These are phyloP conservation scores for Trichosporon asahii DNA, from an alignment of 1,284 basidiomycete species.

Conservation along the genomic window DNA sequence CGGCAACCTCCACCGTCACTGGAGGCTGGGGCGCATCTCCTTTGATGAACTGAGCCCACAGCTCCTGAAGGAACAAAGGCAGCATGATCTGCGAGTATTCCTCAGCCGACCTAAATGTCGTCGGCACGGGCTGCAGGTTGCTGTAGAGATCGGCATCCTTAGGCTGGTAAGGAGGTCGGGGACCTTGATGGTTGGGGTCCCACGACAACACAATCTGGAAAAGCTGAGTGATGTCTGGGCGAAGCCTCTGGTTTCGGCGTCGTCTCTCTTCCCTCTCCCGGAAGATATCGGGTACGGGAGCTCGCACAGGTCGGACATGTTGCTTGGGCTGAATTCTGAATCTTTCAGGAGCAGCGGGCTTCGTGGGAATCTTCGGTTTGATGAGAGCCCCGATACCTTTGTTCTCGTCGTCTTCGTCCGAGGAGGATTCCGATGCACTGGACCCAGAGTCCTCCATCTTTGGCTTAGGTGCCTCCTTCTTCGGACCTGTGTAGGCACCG, in stretches of 20 bases:
- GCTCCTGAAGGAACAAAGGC: slow-evolving; percentile 84
- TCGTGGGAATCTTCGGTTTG: slow-evolving; percentile 50
- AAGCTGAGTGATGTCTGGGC: slow-evolving; percentile 75
- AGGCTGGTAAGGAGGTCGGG: slow-evolving; percentile 58
- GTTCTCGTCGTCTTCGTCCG: slow-evolving; percentile 60
- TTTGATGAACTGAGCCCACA: slow-evolving; percentile 84
- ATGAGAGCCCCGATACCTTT: slow-evolving; percentile 62
- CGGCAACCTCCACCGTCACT: slow-evolving; percentile 65
- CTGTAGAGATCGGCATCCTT: slow-evolving; percentile 48
- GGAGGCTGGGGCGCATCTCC: slow-evolving; percentile 63
- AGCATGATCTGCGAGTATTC: slow-evolving; percentile 77
- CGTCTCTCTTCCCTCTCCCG: slow-evolving; percentile 54
- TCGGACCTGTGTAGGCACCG: slow-evolving; percentile 37
- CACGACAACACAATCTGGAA: slow-evolving; percentile 81
- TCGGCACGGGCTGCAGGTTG: slow-evolving; percentile 58
- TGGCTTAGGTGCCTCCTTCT: slow-evolving; percentile 19
- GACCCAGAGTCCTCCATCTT: slow-evolving; percentile 36
- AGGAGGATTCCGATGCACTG: slow-evolving; percentile 46
- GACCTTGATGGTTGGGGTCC: slow-evolving; percentile 71
- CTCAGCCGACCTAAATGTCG: slow-evolving; percentile 62
- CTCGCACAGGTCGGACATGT: slow-evolving; percentile 30
- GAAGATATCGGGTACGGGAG: slow-evolving; percentile 37
- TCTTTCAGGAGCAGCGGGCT: slow-evolving; percentile 54
- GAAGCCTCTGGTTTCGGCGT: slow-evolving; percentile 68
- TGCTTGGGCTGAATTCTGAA: slow-evolving; percentile 57